Evolutionary conservation across 495 filamentous ascomycete species (phyloP).

Genomic region (Mytilinidion resinicola): DNA sequence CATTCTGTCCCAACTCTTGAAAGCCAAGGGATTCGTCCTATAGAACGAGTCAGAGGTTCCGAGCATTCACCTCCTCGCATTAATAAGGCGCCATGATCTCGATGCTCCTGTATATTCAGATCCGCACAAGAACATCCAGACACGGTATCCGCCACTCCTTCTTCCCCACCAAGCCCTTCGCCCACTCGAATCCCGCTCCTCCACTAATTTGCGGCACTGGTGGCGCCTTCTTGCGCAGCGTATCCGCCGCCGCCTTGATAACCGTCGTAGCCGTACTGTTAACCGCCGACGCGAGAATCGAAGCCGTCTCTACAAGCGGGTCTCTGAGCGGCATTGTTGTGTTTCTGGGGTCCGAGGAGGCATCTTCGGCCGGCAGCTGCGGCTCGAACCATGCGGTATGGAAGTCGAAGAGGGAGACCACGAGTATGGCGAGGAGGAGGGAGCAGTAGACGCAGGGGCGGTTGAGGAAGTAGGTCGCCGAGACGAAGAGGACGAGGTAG

Average conservation of each 20-base stretch:
- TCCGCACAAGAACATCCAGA: constrained; percentile 34
- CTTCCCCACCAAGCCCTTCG: constrained; percentile 31
- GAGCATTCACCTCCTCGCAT: no score
- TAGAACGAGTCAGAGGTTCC: no score
- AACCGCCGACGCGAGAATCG: constrained; percentile 29
- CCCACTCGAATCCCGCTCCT: constrained; percentile 22
- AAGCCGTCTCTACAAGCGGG: constrained; percentile 23
- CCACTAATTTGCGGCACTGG: background rate
- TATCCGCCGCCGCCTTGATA: constrained; percentile 29
- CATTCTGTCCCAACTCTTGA: no score
- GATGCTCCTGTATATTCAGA: constrained; percentile 13
- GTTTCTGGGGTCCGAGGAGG: background rate
- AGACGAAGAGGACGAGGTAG: constrained; percentile 41
- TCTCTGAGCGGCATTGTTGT: constrained; percentile 14
- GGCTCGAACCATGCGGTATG: constrained; percentile 38
- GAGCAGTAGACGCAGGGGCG: constrained; percentile 42
- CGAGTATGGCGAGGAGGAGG: constrained; percentile 38
- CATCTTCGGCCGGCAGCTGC: constrained; percentile 11
- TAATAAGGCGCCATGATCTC: no score
- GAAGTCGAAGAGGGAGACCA: constrained; percentile 41
- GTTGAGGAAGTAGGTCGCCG: constrained; percentile 37
- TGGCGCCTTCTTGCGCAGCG: constrained; percentile 17
- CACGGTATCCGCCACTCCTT: constrained; percentile 37
- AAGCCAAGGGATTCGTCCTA: no score
- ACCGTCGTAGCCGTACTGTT: constrained; percentile 31